Evolutionary conservation across 345 rosid genomes (phyloP).

Genomic region (Heritiera fomes): DNA sequence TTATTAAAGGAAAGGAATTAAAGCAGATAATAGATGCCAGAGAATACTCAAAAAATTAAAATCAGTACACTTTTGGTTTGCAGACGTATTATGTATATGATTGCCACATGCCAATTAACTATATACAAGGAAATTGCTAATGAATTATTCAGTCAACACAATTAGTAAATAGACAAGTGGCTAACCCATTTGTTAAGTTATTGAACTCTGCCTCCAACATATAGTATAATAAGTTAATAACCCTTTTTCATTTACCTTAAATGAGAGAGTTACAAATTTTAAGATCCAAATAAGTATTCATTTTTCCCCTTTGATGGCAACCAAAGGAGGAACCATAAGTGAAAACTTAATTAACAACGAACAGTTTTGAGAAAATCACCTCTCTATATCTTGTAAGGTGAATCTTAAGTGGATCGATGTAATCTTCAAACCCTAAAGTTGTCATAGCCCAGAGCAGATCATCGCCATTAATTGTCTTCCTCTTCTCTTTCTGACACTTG

Average conservation of each 20-base stretch:
- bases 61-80: not conserved
- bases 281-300: not conserved
- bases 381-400: conserved; percentile 85
- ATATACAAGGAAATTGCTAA: not conserved
- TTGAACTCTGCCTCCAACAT: not conserved
- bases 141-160: not conserved
- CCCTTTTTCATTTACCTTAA: not conserved
- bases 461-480: conserved; percentile 93
- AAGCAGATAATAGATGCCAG: not conserved
- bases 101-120: not conserved
- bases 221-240: not conserved
- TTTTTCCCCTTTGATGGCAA: not conserved
- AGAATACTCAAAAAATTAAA: not conserved
- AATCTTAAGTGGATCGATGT: conserved; percentile 81
- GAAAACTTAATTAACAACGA: not conserved
- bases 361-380: conserved; percentile 34
- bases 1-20: not conserved
- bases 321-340: not conserved
- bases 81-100: not conserved
- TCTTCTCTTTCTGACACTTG: conserved; percentile 95
- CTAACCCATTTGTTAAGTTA: not conserved
- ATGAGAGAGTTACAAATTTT: not conserved
- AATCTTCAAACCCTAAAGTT: conserved; percentile 93
- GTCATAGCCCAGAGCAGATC: conserved; percentile 98
- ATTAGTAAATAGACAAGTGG: not conserved